phyloP scores from a whole-genome alignment of 2,329 filamentous ascomycete genomes.

The Alternaria brassicicola region DNA sequence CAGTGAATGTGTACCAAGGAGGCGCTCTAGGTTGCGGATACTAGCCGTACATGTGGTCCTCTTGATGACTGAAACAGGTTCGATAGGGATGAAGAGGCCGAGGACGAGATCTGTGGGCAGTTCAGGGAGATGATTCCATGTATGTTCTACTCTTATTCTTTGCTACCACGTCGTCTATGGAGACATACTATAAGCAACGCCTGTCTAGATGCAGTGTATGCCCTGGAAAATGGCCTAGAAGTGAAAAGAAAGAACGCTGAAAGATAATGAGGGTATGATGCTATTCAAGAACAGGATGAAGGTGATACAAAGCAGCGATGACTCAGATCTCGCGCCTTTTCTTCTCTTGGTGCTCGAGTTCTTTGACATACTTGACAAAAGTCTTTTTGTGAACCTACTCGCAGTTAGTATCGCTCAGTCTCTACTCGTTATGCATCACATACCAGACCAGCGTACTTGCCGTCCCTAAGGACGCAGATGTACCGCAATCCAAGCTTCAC shows the following conservation, averaged over 20 bases:
- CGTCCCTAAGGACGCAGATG: constrained; percentile 85
- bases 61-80: neutral
- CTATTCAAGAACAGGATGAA: neutral
- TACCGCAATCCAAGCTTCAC: constrained; percentile 91
- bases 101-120: neutral
- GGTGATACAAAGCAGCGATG: neutral
- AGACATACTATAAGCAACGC: constrained; percentile 3
- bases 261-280: constrained; percentile 5
- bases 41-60: no score
- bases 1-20: no score
- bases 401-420: neutral
- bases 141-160: neutral
- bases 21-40: no score
- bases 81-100: neutral
- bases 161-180: neutral
- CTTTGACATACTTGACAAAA: constrained; percentile 92
- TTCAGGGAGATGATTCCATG: neutral
- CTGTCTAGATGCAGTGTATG: constrained; percentile 9
- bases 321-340: constrained; percentile 14
- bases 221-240: neutral
- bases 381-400: constrained; percentile 86
- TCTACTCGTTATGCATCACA: constrained; percentile 37
- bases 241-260: neutral
- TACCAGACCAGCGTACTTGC: constrained; percentile 87
- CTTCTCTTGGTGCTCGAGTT: constrained; percentile 66